Base-by-base conservation (phyloP, 2,329 filamentous ascomycete species). In the Neopestalotiopsis clavispora region DNA sequence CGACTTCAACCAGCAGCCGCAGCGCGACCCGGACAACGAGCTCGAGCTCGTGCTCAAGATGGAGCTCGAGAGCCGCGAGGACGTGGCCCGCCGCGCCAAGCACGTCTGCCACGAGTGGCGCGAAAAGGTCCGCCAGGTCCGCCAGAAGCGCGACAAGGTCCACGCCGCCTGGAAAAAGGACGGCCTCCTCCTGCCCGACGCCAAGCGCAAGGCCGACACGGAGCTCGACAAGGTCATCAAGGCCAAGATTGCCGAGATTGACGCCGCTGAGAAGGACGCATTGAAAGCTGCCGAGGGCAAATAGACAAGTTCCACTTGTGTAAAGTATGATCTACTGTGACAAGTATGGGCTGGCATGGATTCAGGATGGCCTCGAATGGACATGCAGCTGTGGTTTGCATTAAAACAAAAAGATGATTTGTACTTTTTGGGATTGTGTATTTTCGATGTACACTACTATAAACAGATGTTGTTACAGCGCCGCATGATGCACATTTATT, bases 1-100 rank as follows among this genome's bases (percentile, higher is more conserved):
- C n/a, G 82, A 86, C 73, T 89, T 86, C 79, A 89, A 89, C 81
- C 87, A 89, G 83, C 87, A 89, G 82, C 87, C 87, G 61, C 88
- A 89, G 83, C 81, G 81, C 23, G 83, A 83, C 75, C 81, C 85
- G 60, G 87, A 89, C 76, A 89, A 89, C 78, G 86, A 87, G 78
- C 84, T 89, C 28, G 87, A 89, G 81, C 83, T 90, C 68, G 74
- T 86, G 34, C 81, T 90, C 70, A 83, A 83, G 74, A 78, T 89
- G 67, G 86, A 89, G 81, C 78, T 82, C 38, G 86, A 87, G 80
- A 78, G 79, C 71, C 81, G 79, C 67, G 86, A 87, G 34, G 86
- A 85, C 67, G 75, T 85, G 49, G 75, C 77, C 62, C 77, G 77
- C 69, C 77, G 84, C 42, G 79, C 84, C 62, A 83, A 81, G 75